phyloP scores from a whole-genome alignment of 2,329 filamentous ascomycete genomes.

The Chrysosporium keratinophilum region DNA sequence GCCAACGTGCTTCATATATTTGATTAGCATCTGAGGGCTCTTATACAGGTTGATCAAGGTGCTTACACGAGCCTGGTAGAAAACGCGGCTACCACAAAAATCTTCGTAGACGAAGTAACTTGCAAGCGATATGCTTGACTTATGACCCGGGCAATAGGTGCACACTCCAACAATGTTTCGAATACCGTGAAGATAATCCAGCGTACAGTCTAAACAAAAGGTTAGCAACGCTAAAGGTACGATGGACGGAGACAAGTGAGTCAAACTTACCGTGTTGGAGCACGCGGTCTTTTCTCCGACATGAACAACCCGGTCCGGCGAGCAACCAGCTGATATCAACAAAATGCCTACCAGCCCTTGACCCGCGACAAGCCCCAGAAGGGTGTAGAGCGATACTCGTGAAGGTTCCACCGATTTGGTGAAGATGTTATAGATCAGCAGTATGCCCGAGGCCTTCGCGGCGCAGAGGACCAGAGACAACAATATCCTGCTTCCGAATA shows the following conservation, averaged over 20 bases:
- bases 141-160: constrained; percentile 1
- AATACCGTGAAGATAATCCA: constrained; percentile 7
- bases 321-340: constrained; percentile 1
- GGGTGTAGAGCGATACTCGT: not conserved
- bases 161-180: constrained; percentile 2
- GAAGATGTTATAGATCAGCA: constrained; percentile 7
- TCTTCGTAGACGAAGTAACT: not conserved
- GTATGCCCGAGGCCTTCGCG: constrained; percentile 1
- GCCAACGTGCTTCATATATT: not conserved
- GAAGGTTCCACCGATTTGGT: not conserved
- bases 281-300: not conserved
- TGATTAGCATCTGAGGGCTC: not conserved
- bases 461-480: constrained; percentile 3
- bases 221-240: not conserved
- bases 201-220: not conserved
- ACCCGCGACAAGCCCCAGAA: not conserved
- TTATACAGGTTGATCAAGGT: not conserved
- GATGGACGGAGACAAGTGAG: not conserved
- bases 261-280: not conserved
- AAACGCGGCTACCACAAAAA: constrained; percentile 6
- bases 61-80: constrained; percentile 2
- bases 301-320: not conserved
- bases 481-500: constrained; percentile 7
- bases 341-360: not conserved
- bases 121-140: not conserved